Conservation (phyloP, 202 grass and related monocot species). For the Carex arenaria region DNA sequence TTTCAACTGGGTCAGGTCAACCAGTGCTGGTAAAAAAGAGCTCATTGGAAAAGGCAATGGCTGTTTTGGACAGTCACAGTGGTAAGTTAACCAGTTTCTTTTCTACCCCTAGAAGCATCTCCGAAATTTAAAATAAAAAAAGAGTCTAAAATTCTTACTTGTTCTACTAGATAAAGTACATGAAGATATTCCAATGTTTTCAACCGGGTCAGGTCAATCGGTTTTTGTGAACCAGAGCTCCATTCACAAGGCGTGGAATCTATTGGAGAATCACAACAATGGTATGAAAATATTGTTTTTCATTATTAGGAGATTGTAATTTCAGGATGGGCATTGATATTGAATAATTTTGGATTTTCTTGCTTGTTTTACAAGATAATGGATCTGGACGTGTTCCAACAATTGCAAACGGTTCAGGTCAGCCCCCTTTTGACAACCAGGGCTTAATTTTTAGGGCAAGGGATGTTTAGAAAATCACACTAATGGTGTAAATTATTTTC, state of each 20-base stretch:
- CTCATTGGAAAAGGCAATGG: conserved; percentile 58
- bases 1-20: conserved; percentile 51
- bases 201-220: conserved; percentile 25
- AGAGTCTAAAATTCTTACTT: not conserved
- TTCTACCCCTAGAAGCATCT: not conserved
- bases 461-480: not conserved
- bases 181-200: conserved; percentile 31
- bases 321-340: not conserved
- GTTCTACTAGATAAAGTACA: conserved; percentile 23
- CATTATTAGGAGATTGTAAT: not conserved
- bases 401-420: not conserved
- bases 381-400: not conserved
- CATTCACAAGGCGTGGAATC: conserved; percentile 23
- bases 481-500: not conserved
- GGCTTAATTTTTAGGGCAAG: conserved; percentile 11
- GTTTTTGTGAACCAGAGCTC: conserved; percentile 35
- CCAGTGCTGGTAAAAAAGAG: conserved; percentile 34
- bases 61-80: conserved; percentile 32
- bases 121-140: not conserved
- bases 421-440: not conserved
- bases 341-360: conserved; percentile 3
- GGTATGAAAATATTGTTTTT: conserved; percentile 22
- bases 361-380: not conserved
- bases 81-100: conserved; percentile 14
- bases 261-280: conserved; percentile 28